Percentiles rank a stretch among this genome's conserved stretches.
phyloP scores from a whole-genome alignment of 140 eudicot genomes.

The Erigeron philadelphicus region DNA sequence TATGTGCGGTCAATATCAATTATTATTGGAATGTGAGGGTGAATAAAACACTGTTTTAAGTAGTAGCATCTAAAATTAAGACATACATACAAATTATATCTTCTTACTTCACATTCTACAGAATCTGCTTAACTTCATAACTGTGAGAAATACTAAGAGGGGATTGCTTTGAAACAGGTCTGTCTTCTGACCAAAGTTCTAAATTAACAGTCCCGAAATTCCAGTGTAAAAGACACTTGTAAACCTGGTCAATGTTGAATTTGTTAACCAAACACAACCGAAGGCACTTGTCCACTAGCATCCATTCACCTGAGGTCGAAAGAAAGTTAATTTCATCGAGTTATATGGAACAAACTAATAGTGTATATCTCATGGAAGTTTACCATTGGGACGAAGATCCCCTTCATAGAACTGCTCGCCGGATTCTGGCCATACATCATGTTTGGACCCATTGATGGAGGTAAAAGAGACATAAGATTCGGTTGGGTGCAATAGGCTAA shows the following conservation, averaged over 20 bases:
- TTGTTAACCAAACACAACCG: constrained; percentile 72
- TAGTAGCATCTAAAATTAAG: background rate
- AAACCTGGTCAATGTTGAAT: constrained; percentile 54
- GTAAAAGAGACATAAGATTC: constrained; percentile 61
- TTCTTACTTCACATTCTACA: constrained; percentile 14
- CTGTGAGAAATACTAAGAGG: constrained; percentile 67
- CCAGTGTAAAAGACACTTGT: constrained; percentile 79
- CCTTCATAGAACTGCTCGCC: constrained; percentile 68
- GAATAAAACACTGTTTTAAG: constrained; percentile 12
- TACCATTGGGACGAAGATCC: constrained; percentile 79
- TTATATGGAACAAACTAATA: background rate
- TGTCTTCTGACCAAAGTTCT: constrained; percentile 91
- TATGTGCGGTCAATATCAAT: constrained; percentile 17
- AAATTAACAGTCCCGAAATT: constrained; percentile 78
- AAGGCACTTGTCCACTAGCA: constrained; percentile 68
- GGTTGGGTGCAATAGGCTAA: constrained; percentile 62
- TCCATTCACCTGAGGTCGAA: constrained; percentile 71
- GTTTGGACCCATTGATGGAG: constrained; percentile 76
- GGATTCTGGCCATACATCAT: constrained; percentile 72
- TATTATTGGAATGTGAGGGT: constrained; percentile 14
- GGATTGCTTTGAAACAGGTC: constrained; percentile 80
- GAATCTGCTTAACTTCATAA: constrained; percentile 53
- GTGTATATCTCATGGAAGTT: background rate
- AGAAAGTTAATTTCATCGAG: background rate
- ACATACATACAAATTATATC: constrained; percentile 18